phyloP scores from a whole-genome alignment of 208 protist genomes.

The Endotrypanum monterogeii region DNA sequence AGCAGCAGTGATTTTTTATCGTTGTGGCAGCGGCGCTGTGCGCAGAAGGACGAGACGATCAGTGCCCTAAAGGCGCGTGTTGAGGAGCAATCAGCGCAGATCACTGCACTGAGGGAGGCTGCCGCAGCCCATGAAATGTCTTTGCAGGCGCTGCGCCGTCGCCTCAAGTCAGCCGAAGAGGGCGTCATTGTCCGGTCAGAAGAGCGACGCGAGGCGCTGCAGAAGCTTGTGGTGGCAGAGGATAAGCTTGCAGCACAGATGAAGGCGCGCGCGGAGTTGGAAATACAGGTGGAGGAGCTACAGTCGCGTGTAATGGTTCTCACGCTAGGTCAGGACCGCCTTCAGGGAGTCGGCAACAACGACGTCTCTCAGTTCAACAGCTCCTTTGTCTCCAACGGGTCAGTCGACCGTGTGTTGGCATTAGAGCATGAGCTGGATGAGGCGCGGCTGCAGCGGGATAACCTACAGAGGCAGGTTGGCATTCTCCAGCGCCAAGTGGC shows the following conservation, averaged over 20 bases:
- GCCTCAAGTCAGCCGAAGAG: conserved; percentile 55
- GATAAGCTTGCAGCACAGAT: conserved; percentile 56
- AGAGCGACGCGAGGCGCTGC: conserved; percentile 52
- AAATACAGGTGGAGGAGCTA: conserved; percentile 63
- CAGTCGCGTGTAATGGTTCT: conserved; percentile 46
- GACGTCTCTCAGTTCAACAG: conserved; percentile 31
- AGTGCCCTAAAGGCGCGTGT: conserved; percentile 45
- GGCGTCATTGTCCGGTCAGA: conserved; percentile 45
- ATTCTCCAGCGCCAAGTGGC: conserved; percentile 66
- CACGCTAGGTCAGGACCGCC: conserved; percentile 31
- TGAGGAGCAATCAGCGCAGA: conserved; percentile 44
- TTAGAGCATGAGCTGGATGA: conserved; percentile 78
- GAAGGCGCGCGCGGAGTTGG: conserved; percentile 43
- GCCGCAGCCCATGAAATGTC: conserved; percentile 53
- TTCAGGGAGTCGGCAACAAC: conserved; percentile 30
- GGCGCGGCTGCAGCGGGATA: conserved; percentile 54
- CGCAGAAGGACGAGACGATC: conserved; percentile 61
- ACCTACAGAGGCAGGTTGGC: conserved; percentile 53
- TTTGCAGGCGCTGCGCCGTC: conserved; percentile 48
- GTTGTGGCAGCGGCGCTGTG: conserved; percentile 42
- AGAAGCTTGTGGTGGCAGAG: conserved; percentile 54
- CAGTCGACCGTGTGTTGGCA: conserved; percentile 55
- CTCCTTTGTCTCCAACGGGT: conserved; percentile 68
- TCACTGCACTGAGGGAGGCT: conserved; percentile 57
- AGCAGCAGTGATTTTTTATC: conserved; percentile 14